These are phyloP conservation scores for Suillus subaureus DNA, from an alignment of 768 basidiomycete species.

Conservation along the genomic window DNA sequence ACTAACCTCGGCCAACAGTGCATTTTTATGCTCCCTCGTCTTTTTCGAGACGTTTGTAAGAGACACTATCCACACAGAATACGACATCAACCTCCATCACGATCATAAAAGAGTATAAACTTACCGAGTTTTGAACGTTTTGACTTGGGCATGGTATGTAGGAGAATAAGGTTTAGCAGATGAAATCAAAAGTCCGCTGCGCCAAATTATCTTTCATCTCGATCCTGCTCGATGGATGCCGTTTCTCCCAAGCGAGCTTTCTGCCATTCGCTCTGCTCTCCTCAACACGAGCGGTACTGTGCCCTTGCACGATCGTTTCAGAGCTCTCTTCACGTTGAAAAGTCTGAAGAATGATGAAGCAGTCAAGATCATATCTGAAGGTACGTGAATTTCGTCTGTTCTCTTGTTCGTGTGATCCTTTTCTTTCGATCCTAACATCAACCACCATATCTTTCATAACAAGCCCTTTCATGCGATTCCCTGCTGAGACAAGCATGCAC, in stretches of 20 bases:
- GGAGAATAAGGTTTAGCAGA: slow-evolving; percentile 12
- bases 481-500: background rate
- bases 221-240: slow-evolving; percentile 29
- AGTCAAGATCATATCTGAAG: slow-evolving; percentile 83
- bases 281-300: slow-evolving; percentile 75
- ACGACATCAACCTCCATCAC: slow-evolving; percentile 14
- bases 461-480: background rate
- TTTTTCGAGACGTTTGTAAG: slow-evolving; percentile 95
- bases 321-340: slow-evolving; percentile 92
- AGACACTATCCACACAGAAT: slow-evolving; percentile 58
- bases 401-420: slow-evolving; percentile 12
- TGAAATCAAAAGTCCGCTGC: slow-evolving; percentile 52
- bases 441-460: background rate
- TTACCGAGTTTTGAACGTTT: slow-evolving; percentile 87
- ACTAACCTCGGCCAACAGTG: slow-evolving; percentile 76
- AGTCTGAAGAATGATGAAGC: slow-evolving; percentile 78
- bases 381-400: slow-evolving; percentile 38
- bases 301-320: slow-evolving; percentile 84
- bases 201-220: slow-evolving; percentile 35
- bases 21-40: slow-evolving; percentile 87
- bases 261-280: slow-evolving; percentile 69
- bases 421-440: background rate
- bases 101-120: slow-evolving; percentile 29
- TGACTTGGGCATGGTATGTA: slow-evolving; percentile 75
- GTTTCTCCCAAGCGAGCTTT: slow-evolving; percentile 57